These are phyloP conservation scores for Talaromyces borbonicus DNA, from an alignment of 495 filamentous ascomycete species.

Conservation along the genomic window DNA sequence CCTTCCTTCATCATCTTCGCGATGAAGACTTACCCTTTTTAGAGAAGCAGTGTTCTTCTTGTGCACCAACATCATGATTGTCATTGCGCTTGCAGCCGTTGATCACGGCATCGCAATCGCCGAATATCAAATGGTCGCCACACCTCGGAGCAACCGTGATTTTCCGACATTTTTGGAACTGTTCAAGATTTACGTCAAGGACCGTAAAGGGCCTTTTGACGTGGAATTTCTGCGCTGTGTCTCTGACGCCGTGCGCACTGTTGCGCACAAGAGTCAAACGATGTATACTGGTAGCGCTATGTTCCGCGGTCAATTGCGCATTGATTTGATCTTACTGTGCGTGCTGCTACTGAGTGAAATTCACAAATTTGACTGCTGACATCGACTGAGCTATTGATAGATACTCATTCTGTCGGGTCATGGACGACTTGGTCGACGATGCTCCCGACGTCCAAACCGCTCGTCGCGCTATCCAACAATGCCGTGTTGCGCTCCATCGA, in stretches of 20 bases:
- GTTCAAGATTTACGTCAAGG: slow-evolving; percentile 24
- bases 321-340: slow-evolving; percentile 45
- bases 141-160: slow-evolving; percentile 11
- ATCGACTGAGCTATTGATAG: too few species aligned
- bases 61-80: slow-evolving; percentile 51
- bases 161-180: slow-evolving; percentile 27
- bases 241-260: slow-evolving; percentile 39
- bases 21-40: too few species aligned
- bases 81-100: slow-evolving; percentile 53
- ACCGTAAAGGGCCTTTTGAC: slow-evolving; percentile 14
- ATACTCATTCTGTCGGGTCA: slow-evolving; percentile 62
- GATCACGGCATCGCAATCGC: slow-evolving; percentile 52
- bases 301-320: slow-evolving; percentile 52
- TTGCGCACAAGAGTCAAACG: slow-evolving; percentile 52
- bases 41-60: slow-evolving; percentile 46
- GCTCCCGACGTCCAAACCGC: slow-evolving; percentile 29
- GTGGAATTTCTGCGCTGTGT: slow-evolving; percentile 34
- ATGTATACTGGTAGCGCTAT: slow-evolving; percentile 58
- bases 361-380: background rate
- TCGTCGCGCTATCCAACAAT: slow-evolving; percentile 37
- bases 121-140: slow-evolving; percentile 13
- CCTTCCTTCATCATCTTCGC: background rate
- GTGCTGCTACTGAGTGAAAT: background rate
- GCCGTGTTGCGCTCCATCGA: slow-evolving; percentile 40
- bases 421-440: slow-evolving; percentile 59